Conservation (phyloP, 306 rosid genomes). For the Rosa chinensis region DNA sequence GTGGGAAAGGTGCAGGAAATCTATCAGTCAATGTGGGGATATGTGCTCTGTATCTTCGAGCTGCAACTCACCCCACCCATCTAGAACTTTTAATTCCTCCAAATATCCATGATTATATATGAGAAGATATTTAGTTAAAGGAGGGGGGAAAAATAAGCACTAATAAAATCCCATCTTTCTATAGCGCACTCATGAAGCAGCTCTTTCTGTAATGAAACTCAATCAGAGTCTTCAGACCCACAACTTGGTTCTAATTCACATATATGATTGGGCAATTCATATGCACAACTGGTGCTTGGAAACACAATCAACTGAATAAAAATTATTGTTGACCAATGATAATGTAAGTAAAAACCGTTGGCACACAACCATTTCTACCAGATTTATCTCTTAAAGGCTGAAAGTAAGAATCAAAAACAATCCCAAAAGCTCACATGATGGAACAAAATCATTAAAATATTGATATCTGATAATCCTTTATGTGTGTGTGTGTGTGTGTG, state of each 20-base stretch:
- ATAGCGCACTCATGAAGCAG: background rate
- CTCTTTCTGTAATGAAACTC: background rate
- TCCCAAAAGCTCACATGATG: background rate
- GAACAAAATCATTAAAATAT: background rate
- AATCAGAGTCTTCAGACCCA: background rate
- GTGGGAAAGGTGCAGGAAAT: background rate
- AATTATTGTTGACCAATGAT: background rate
- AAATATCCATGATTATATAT: background rate
- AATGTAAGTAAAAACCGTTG: background rate
- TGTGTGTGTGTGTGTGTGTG: background rate
- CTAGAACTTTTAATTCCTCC: background rate
- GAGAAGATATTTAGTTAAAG: background rate
- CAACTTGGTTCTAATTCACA: slow-evolving; percentile 3
- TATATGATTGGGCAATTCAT: background rate
- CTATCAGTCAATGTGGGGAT: background rate
- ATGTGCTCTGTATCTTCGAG: background rate
- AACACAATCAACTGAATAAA: background rate
- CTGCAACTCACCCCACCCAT: background rate
- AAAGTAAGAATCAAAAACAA: background rate
- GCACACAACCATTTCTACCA: background rate
- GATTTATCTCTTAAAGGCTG: background rate
- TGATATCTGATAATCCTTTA: background rate
- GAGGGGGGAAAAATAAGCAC: background rate
- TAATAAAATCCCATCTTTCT: background rate
- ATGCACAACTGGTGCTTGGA: background rate